Percentiles rank a stretch among this genome's conserved stretches.
Conservation (phyloP, 116 monocot genomes). For the Dioscorea cayenensis region DNA sequence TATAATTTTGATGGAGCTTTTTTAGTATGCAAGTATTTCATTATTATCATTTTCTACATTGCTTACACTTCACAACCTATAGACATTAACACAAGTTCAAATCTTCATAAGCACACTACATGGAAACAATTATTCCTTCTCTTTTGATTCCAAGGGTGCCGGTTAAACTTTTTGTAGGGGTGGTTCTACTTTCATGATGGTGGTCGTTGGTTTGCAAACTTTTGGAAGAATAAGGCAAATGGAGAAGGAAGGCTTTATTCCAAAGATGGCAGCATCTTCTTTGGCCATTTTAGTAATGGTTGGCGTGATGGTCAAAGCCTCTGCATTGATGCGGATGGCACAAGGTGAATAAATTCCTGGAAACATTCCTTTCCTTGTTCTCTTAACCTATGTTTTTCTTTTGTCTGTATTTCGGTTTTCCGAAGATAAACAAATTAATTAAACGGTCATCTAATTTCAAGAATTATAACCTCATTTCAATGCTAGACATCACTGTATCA, state of each 20-base stretch:
- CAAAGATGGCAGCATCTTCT: conserved; percentile 57
- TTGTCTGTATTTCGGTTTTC: neutral
- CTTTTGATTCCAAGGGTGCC: neutral
- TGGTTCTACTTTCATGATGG: conserved; percentile 96
- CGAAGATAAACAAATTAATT: neutral
- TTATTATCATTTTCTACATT: too few relatives aligned
- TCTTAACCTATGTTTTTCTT: neutral
- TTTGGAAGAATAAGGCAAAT: conserved; percentile 95
- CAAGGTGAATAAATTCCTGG: conserved; percentile 37
- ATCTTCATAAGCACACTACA: neutral
- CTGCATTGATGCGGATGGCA: conserved; percentile 61
- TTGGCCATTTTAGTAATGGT: conserved; percentile 79
- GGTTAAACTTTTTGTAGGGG: conserved; percentile 37
- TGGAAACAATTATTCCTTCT: neutral
- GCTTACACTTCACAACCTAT: too few relatives aligned
- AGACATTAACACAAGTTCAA: too few relatives aligned
- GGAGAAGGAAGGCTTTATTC: conserved; percentile 93
- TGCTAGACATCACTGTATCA: neutral
- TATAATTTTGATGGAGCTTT: too few relatives aligned
- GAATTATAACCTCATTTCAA: too few relatives aligned
- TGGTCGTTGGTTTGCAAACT: conserved; percentile 93
- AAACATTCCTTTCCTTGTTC: neutral
- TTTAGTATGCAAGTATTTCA: too few relatives aligned
- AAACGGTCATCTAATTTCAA: neutral
- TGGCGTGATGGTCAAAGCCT: conserved; percentile 83